Base-by-base conservation (phyloP, 148 eudicot genomes). In the Selenicereus undatus region DNA sequence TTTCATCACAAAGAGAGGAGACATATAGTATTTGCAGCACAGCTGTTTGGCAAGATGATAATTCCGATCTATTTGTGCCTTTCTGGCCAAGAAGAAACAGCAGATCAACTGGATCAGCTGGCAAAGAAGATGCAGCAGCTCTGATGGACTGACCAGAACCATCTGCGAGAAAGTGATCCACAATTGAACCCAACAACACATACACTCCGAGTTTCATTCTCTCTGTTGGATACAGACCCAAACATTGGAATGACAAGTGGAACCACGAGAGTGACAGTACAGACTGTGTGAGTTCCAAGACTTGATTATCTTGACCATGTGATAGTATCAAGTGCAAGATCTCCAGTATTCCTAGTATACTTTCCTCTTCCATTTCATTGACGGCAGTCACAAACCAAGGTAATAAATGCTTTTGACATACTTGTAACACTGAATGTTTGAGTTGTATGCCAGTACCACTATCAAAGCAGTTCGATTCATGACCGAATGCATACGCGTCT, bases 51-150 rank as follows among this genome's bases (percentile, higher is more conserved):
- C 94, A 92, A 87, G 84, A 85, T 75, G 90, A 71, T 79, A 91
- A 81, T 83, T 92, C 92, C 77, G 72, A 66, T 80, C 89, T 90
- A 60, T 86, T 77, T 36, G 79, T 85, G 80, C 86, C 86, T 85
- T 85, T 94, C 90, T 91, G 97, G 62, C 95, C 97, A 17, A 96
- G 93, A 78, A 96, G 89, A 88, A 85, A 93, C 72, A 96, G 84
- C 84, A 94, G 82, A 86, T 92, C 99, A 62, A 89, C 78, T 72
- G 99, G 99, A 83, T 96, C 99, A 73, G 90, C 75, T 62, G 99
- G 99, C 82, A 96, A 88, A 84, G 86, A 71, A 62, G 87, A 82
- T 74, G 92, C 95, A 83, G 89, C 89, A 78, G 88, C 92, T 84
- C 89, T 85, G 78, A 94, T 91, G 72, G 89, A 78, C 88, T 88